phyloP scores from a whole-genome alignment of 208 protist species.

The Phytomonas sp. region DNA sequence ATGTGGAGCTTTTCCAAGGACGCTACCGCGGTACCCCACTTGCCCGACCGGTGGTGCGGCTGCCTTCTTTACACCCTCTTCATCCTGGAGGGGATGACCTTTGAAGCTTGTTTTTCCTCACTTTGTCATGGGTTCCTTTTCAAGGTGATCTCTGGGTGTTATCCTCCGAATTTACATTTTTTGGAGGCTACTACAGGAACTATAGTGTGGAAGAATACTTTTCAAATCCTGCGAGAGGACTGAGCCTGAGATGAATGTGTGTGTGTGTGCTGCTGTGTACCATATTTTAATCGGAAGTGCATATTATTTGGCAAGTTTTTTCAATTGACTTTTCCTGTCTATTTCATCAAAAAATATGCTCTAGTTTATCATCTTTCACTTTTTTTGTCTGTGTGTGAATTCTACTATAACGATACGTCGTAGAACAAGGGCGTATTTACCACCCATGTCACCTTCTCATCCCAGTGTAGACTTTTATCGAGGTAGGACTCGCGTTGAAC shows the following conservation, averaged over 20 bases:
- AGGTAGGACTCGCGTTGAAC: conserved; percentile 19
- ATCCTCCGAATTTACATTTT: not conserved
- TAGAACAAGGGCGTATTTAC: not conserved
- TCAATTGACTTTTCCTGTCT: not conserved
- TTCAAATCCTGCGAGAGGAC: not conserved
- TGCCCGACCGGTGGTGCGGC: conserved; percentile 52
- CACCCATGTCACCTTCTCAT: conserved; percentile 14
- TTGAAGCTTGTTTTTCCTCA: not conserved
- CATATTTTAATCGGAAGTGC: not conserved
- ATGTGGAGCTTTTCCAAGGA: conserved; percentile 72
- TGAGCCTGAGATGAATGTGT: not conserved
- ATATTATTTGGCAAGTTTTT: not conserved
- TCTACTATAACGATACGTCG: no score
- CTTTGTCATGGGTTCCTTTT: not conserved
- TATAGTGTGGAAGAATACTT: not conserved
- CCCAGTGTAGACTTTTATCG: conserved; percentile 57
- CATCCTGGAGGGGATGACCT: conserved; percentile 18
- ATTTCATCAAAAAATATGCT: not conserved
- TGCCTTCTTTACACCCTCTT: conserved; percentile 63
- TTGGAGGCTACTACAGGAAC: not conserved
- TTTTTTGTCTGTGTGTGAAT: not conserved
- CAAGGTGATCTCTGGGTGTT: not conserved
- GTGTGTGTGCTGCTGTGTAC: not conserved
- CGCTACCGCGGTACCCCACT: conserved; percentile 72
- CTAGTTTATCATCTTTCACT: not conserved